Evolutionary conservation across 1,284 basidiomycete species (phyloP).

Genomic region (Ustilago xerochloae): DNA sequence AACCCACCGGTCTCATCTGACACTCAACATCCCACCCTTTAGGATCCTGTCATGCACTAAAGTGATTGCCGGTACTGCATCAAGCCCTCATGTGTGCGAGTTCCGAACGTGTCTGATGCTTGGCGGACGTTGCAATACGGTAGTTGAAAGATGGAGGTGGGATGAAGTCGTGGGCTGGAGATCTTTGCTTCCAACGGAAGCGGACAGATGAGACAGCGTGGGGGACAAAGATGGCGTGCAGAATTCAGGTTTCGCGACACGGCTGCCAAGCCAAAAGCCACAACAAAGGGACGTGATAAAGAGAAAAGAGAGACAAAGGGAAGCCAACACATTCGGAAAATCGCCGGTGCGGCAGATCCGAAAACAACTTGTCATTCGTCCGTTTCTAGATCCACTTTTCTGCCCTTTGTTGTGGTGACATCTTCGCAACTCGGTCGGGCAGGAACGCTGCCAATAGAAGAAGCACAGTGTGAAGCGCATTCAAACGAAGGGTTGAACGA

Average conservation of each 20-base stretch:
- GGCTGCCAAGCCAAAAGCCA: neutral
- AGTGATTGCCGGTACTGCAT: too few relatives aligned
- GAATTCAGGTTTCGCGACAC: neutral
- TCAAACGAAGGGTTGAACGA: too few relatives aligned
- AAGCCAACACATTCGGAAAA: neutral
- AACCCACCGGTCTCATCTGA: too few relatives aligned
- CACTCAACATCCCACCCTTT: too few relatives aligned
- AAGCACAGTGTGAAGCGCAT: too few relatives aligned
- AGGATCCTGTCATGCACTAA: too few relatives aligned
- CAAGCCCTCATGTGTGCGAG: too few relatives aligned
- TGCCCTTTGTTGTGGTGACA: neutral
- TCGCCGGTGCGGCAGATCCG: neutral
- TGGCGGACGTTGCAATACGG: too few relatives aligned
- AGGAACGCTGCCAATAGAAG: neutral
- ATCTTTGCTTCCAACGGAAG: conserved; percentile 3
- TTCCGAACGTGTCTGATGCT: too few relatives aligned
- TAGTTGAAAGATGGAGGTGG: neutral
- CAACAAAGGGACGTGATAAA: neutral
- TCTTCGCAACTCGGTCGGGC: neutral
- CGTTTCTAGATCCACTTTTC: neutral
- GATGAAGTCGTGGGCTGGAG: neutral
- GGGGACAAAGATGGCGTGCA: conserved; percentile 2
- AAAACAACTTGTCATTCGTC: neutral
- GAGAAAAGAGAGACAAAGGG: neutral
- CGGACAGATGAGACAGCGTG: neutral